These are phyloP conservation scores for Hypoxylon fragiforme DNA, from an alignment of 495 filamentous ascomycete genomes.

Conservation along the genomic window DNA sequence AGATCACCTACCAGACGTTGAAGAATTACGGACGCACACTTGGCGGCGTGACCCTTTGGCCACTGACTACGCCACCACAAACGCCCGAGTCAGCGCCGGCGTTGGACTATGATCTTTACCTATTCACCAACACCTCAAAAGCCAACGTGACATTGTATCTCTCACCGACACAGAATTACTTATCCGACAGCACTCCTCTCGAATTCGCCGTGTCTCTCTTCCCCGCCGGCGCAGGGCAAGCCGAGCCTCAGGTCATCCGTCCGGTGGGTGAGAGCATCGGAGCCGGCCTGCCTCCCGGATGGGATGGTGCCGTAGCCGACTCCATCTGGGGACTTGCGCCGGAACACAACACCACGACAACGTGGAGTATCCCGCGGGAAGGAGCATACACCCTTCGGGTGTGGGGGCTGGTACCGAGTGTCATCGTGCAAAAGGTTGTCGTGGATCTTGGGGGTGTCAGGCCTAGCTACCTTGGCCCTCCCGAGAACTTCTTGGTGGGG, in stretches of 20 bases:
- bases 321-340: slow-evolving; percentile 57
- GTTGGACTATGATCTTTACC: slow-evolving; percentile 67
- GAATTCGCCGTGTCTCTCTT: slow-evolving; percentile 61
- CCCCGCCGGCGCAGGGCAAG: slow-evolving; percentile 45
- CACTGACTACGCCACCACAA: slow-evolving; percentile 53
- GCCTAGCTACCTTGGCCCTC: slow-evolving; percentile 67
- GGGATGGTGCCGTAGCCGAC: slow-evolving; percentile 60
- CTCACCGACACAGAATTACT: slow-evolving; percentile 61
- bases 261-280: slow-evolving; percentile 55
- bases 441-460: slow-evolving; percentile 70
- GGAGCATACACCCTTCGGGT: slow-evolving; percentile 63
- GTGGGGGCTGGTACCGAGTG: slow-evolving; percentile 64
- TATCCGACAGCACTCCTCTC: slow-evolving; percentile 60
- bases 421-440: slow-evolving; percentile 71
- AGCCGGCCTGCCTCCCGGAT: slow-evolving; percentile 57
- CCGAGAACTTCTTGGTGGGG: slow-evolving; percentile 63
- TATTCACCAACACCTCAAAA: slow-evolving; percentile 57
- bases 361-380: slow-evolving; percentile 47
- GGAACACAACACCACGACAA: slow-evolving; percentile 56
- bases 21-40: slow-evolving; percentile 60
- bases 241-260: slow-evolving; percentile 49
- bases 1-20: slow-evolving; percentile 56
- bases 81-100: slow-evolving; percentile 53
- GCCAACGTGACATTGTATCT: slow-evolving; percentile 66
- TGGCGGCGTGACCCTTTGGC: slow-evolving; percentile 60